phyloP scores from a whole-genome alignment of 2,329 filamentous ascomycete species.

The Lizonia empirigonia region DNA sequence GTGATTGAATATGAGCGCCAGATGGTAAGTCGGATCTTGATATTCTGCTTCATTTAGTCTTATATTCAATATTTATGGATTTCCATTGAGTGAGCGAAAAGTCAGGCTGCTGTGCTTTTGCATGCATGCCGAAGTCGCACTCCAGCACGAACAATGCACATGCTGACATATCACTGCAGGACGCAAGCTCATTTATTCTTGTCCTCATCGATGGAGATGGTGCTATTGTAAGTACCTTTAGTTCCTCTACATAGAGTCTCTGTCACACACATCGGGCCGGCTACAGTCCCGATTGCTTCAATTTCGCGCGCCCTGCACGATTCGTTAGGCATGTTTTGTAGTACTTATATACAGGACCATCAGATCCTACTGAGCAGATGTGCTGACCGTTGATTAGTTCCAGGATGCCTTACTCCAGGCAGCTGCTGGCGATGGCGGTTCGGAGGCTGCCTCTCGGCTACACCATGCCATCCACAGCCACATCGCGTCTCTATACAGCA shows the following conservation, averaged over 20 bases:
- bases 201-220: conserved; percentile 58
- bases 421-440: conserved; percentile 51
- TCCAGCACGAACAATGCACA: too few relatives aligned
- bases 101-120: too few relatives aligned
- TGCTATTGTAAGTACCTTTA: conserved; percentile 47
- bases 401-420: conserved; percentile 51
- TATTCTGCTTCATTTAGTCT: too few relatives aligned
- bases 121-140: neutral
- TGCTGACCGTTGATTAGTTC: conserved; percentile 41
- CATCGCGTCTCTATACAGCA: conserved; percentile 49
- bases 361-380: neutral
- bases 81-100: too few relatives aligned
- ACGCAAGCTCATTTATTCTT: conserved; percentile 52
- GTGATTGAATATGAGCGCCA: conserved; percentile 31
- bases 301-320: too few relatives aligned
- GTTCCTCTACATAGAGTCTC: neutral
- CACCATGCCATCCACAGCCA: conserved; percentile 51
- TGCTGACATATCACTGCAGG: conserved; percentile 24
- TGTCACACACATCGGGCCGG: neutral
- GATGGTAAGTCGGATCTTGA: too few relatives aligned
- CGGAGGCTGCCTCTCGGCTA: conserved; percentile 54
- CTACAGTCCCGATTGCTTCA: too few relatives aligned
- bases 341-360: neutral
- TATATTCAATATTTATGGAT: too few relatives aligned
- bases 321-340: neutral